Evolutionary conservation across 1,284 basidiomycete genomes (phyloP).

Genomic region (Vanrija humicola): DNA sequence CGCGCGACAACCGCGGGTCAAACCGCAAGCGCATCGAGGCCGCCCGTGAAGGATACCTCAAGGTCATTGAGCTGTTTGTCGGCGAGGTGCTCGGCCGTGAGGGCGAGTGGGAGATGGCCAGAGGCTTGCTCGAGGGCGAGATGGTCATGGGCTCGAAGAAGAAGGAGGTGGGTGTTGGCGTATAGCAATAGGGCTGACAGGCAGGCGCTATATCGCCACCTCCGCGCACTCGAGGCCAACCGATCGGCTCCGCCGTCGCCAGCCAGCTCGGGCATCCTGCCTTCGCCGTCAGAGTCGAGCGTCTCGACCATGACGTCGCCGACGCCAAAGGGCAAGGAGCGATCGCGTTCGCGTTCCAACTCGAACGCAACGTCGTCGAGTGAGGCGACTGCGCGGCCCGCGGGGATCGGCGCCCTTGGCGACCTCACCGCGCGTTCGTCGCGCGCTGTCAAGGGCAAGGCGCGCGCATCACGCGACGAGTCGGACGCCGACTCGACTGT

Average conservation of each 20-base stretch:
- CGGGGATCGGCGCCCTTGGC: neutral
- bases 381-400: constrained; percentile 15
- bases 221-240: constrained; percentile 25
- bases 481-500: constrained; percentile 8
- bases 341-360: constrained; percentile 4
- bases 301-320: neutral
- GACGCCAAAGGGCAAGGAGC: constrained; percentile 1
- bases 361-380: constrained; percentile 4
- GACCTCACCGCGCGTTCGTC: neutral
- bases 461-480: constrained; percentile 1
- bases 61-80: constrained; percentile 43
- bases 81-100: constrained; percentile 42
- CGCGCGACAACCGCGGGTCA: constrained; percentile 10
- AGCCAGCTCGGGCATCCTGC: constrained; percentile 19
- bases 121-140: constrained; percentile 42
- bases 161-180: constrained; percentile 35
- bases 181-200: neutral
- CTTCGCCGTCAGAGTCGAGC: constrained; percentile 19
- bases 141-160: constrained; percentile 39
- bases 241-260: constrained; percentile 17
- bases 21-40: constrained; percentile 27
- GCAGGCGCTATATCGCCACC: constrained; percentile 37
- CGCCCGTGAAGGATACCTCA: constrained; percentile 42
- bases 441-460: constrained; percentile 9
- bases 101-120: constrained; percentile 46